Evolutionary conservation across 352 stramenopile species (phyloP), one percentile per base, ranked within the genome.

Genomic region (Phytopythium litorale): DNA sequence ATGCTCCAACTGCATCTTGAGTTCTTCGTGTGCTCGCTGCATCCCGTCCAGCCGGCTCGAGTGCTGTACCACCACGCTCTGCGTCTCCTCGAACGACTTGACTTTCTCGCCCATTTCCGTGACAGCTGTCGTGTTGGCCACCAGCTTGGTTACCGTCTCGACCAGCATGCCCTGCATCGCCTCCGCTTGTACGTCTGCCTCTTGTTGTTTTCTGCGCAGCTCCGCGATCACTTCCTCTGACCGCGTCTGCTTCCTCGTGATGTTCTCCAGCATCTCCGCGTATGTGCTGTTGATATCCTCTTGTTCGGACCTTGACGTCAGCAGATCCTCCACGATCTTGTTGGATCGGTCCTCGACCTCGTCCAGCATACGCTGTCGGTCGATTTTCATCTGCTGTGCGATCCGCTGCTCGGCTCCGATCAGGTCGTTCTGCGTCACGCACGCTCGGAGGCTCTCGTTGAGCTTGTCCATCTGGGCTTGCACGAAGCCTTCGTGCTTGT

Each of bases 281-380:
- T 84, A 80, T 23, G 72, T 76, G 30, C 81, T 92, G 67, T 94
- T 94, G 62, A 94, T 84, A 33, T 94, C 84, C 53, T 94, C 85
- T 43, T 94, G 85, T n/a, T 90, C 80, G 0, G 81, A 67, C 0
- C 81, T 70, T 9, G 75, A 85, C 1, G 72, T 67, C 2, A 92
- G 67, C 53, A 91, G 49, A 30, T 89, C 78, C 25, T 91, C 81
- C 4, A 88, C 21, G 18, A 92, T 69, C 48, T 89, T 88, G 62
- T 88, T 91, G 28, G 79, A 78, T 6, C 79, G 69, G 4, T 66
- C 66, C 15, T 88, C 82, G 15, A 89, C 71, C 28, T 91, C 82
- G 16, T 87, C 71, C 0, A 91, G 65, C 58, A 87, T 76, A 0
- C 63, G 73, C 37, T 84, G 66, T 1, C 79, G 73, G 18, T 92